Percentiles rank a stretch among this genome's conserved stretches.
Evolutionary conservation across 202 grass and related monocot genomes (phyloP).

Genomic region (Saccharum hybrid): DNA sequence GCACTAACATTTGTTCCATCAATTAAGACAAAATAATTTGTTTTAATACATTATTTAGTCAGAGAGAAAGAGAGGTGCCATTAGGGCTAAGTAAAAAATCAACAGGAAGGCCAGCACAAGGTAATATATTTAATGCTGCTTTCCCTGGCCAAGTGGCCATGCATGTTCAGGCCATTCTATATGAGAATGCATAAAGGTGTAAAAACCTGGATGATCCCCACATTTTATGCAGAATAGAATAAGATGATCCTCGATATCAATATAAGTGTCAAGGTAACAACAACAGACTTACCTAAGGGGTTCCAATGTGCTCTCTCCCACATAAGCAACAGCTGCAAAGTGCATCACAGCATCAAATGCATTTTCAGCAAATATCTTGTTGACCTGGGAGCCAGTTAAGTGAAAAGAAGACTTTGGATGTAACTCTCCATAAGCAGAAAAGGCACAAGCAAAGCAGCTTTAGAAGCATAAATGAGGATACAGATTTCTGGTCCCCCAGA

Average conservation of each 20-base stretch:
- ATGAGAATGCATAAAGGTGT: background rate
- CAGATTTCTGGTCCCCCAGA: slow-evolving; percentile 84
- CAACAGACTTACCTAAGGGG: slow-evolving; percentile 75
- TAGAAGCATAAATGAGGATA: slow-evolving; percentile 63
- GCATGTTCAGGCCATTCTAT: slow-evolving; percentile 18
- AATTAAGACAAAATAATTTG: slow-evolving; percentile 16
- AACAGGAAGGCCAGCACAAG: background rate
- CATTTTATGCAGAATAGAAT: slow-evolving; percentile 20
- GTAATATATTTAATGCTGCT: background rate
- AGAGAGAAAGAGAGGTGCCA: background rate
- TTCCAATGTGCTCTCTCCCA: slow-evolving; percentile 97
- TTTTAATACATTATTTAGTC: background rate
- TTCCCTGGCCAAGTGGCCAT: background rate
- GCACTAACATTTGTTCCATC: slow-evolving; percentile 10
- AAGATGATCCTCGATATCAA: slow-evolving; percentile 3
- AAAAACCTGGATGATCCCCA: background rate
- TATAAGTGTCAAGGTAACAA: slow-evolving; percentile 17
- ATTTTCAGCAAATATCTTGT: slow-evolving; percentile 94
- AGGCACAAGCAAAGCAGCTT: background rate
- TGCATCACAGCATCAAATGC: slow-evolving; percentile 98
- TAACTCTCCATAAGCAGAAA: slow-evolving; percentile 26
- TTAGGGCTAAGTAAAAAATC: slow-evolving; percentile 4
- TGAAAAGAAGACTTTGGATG: slow-evolving; percentile 37
- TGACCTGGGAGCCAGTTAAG: slow-evolving; percentile 72
- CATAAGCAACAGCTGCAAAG: slow-evolving; percentile 98